These are phyloP conservation scores for Capsicum pubescens DNA, from an alignment of 257 asterid genomes.

Conservation along the genomic window DNA sequence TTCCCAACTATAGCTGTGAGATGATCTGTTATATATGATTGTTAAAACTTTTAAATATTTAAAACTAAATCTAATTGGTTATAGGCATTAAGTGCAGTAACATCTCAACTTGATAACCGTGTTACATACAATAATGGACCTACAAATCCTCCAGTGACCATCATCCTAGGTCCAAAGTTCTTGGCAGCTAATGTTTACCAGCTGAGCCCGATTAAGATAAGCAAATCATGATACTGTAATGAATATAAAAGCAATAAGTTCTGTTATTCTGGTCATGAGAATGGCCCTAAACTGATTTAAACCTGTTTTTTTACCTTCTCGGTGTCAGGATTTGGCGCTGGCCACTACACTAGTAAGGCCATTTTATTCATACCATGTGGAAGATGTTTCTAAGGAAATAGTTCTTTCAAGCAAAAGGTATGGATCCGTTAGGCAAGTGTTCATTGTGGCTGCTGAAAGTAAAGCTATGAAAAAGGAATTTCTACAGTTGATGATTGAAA, in stretches of 20 bases:
- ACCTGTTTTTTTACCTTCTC: background rate
- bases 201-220: slow-evolving; percentile 39
- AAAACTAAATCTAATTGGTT: background rate
- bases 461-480: slow-evolving; percentile 26
- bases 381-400: slow-evolving; percentile 31
- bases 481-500: slow-evolving; percentile 42
- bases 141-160: slow-evolving; percentile 34
- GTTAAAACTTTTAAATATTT: background rate
- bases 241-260: too few relatives aligned
- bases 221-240: background rate
- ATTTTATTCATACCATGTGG: background rate
- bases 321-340: slow-evolving; percentile 40
- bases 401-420: slow-evolving; percentile 26
- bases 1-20: background rate
- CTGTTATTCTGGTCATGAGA: too few relatives aligned
- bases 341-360: slow-evolving; percentile 40
- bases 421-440: slow-evolving; percentile 40
- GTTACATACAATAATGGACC: background rate
- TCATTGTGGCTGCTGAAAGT: slow-evolving; percentile 33
- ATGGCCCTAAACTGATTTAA: too few relatives aligned
- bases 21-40: background rate
- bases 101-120: slow-evolving; percentile 14
- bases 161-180: slow-evolving; percentile 33
- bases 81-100: background rate
- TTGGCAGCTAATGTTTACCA: slow-evolving; percentile 36